A percentile compares a stretch with the other conserved stretches of the same genome.
Evolutionary conservation across 1,139 yeast genomes (phyloP).

Genomic region (Suhomyces coccinellae): DNA sequence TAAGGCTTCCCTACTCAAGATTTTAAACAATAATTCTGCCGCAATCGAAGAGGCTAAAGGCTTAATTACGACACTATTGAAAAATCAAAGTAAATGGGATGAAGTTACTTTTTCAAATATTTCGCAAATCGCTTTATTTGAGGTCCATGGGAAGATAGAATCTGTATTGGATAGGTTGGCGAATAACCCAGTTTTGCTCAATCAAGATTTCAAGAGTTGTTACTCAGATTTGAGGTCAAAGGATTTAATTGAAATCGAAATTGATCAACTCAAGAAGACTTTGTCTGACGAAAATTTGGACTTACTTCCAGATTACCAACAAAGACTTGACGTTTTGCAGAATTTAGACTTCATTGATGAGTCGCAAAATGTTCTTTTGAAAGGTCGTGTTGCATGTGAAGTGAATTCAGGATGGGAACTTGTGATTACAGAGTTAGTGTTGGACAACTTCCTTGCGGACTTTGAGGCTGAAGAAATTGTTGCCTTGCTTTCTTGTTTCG

Average conservation of each 20-base stretch:
- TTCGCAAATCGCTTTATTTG: slow-evolving; percentile 55
- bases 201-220: slow-evolving; percentile 49
- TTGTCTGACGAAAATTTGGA: slow-evolving; percentile 88
- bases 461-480: slow-evolving; percentile 96
- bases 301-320: slow-evolving; percentile 90
- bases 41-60: slow-evolving; percentile 44
- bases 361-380: slow-evolving; percentile 72
- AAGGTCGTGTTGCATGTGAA: slow-evolving; percentile 88
- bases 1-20: slow-evolving; percentile 40
- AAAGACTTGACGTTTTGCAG: slow-evolving; percentile 74
- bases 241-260: slow-evolving; percentile 48
- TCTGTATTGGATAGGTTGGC: slow-evolving; percentile 38
- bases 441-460: slow-evolving; percentile 89
- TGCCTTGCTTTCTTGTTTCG: slow-evolving; percentile 86
- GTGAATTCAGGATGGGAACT: slow-evolving; percentile 90
- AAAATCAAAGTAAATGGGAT: slow-evolving; percentile 45
- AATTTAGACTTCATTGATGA: slow-evolving; percentile 76
- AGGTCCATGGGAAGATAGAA: slow-evolving; percentile 47
- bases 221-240: slow-evolving; percentile 50
- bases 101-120: slow-evolving; percentile 46
- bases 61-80: slow-evolving; percentile 42
- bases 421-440: slow-evolving; percentile 80
- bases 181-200: slow-evolving; percentile 26
- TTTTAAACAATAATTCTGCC: slow-evolving; percentile 45
- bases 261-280: slow-evolving; percentile 56